Conservation (phyloP, 1,284 basidiomycete species). For the Trichosporon sp. region DNA sequence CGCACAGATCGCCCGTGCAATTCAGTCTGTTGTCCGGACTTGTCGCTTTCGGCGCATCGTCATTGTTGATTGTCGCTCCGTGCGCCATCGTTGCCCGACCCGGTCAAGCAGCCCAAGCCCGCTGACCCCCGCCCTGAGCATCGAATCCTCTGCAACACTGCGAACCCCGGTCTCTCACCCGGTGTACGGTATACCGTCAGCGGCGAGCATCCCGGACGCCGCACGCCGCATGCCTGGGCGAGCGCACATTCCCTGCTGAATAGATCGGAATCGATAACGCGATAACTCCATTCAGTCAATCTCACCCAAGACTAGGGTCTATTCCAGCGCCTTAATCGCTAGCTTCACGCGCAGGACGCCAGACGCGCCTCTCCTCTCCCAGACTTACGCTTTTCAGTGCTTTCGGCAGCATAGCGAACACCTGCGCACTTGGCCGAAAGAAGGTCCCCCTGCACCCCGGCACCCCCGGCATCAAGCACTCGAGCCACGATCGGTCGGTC, state of each 20-base stretch:
- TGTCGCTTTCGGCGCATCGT: not conserved
- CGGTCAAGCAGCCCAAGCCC: not conserved
- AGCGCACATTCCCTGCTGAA: not conserved
- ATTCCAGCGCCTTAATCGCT: not conserved
- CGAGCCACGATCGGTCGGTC: not conserved
- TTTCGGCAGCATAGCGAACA: not conserved
- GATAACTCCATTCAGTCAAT: conserved; percentile 3
- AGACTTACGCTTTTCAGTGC: not conserved
- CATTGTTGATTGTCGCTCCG: not conserved
- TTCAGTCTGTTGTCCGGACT: not conserved
- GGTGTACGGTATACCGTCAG: not conserved
- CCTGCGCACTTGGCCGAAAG: not conserved
- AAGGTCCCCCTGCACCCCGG: not conserved
- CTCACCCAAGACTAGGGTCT: not conserved
- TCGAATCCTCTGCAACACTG: not conserved
- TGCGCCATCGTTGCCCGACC: not conserved
- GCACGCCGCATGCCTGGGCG: not conserved
- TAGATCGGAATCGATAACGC: not conserved
- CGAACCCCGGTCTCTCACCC: no score
- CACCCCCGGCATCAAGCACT: not conserved
- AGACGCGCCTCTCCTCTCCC: not conserved
- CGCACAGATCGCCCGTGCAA: not conserved
- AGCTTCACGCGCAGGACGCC: not conserved
- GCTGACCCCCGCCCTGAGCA: not conserved
- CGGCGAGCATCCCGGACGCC: not conserved